phyloP scores from a whole-genome alignment of 78 protist species.

The Isochrysis galbana region DNA sequence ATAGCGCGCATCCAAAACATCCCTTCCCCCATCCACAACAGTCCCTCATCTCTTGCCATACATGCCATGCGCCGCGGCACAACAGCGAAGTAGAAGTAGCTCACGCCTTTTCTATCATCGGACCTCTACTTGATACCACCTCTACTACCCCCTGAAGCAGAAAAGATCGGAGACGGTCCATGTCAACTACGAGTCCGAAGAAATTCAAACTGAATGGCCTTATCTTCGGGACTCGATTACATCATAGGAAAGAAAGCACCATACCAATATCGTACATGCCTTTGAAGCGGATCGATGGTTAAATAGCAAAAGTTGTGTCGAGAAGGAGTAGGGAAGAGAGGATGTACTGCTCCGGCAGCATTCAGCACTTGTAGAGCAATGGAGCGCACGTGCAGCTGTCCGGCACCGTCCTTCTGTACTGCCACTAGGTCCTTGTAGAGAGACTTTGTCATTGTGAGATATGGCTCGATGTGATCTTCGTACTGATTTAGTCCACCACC shows the following conservation, averaged over 20 bases:
- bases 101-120: too few species aligned
- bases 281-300: background rate
- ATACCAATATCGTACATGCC: background rate
- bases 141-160: too few species aligned
- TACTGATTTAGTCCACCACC: background rate
- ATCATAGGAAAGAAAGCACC: background rate
- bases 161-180: too few species aligned
- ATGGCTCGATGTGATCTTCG: background rate
- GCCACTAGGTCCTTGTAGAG: background rate
- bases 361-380: background rate
- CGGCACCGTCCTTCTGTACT: background rate
- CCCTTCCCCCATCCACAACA: too few species aligned
- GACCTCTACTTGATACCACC: too few species aligned
- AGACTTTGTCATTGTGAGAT: background rate
- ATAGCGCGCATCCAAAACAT: too few species aligned
- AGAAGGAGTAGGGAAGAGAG: background rate
- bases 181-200: too few species aligned
- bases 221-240: background rate
- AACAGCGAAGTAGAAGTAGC: too few species aligned
- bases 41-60: too few species aligned
- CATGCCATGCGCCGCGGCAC: too few species aligned
- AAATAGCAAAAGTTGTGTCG: background rate
- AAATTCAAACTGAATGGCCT: too few species aligned
- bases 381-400: background rate
- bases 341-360: background rate